A percentile compares a stretch with the other conserved stretches of the same genome.
phyloP scores from a whole-genome alignment of 768 basidiomycete species.

The Russula dissimulans region DNA sequence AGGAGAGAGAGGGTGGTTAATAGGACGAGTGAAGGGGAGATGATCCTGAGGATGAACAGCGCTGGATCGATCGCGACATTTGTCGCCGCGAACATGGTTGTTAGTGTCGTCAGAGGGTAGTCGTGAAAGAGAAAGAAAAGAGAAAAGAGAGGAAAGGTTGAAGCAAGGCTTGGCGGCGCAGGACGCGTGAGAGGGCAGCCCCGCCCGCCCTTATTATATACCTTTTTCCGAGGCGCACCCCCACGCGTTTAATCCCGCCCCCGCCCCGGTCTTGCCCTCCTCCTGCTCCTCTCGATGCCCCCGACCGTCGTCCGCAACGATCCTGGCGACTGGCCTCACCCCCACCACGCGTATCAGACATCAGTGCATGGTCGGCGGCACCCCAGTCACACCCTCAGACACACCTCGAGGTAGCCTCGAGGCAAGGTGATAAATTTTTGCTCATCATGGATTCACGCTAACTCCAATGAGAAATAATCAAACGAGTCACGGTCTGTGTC shows the following conservation, averaged over 20 bases:
- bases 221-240: background rate
- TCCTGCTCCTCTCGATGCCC: too few relatives aligned
- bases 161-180: background rate
- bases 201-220: background rate
- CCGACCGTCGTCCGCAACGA: background rate
- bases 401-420: constrained; percentile 10
- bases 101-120: constrained; percentile 11
- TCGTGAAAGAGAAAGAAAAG: background rate
- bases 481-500: background rate
- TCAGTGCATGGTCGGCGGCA: background rate
- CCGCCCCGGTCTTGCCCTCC: too few relatives aligned
- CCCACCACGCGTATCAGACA: constrained; percentile 8
- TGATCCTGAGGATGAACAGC: constrained; percentile 49
- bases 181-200: background rate
- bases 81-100: constrained; percentile 9
- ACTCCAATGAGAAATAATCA: background rate
- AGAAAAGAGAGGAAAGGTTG: background rate
- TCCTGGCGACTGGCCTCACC: background rate
- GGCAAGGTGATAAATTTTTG: background rate
- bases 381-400: background rate
- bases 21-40: constrained; percentile 60
- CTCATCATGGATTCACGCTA: background rate
- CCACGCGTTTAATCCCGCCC: too few relatives aligned
- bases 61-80: constrained; percentile 26
- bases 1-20: constrained; percentile 54